A percentile compares a stretch with the other conserved stretches of the same genome.
Evolutionary conservation across 75 land plant species (phyloP).

Genomic region (Picea glauca): DNA sequence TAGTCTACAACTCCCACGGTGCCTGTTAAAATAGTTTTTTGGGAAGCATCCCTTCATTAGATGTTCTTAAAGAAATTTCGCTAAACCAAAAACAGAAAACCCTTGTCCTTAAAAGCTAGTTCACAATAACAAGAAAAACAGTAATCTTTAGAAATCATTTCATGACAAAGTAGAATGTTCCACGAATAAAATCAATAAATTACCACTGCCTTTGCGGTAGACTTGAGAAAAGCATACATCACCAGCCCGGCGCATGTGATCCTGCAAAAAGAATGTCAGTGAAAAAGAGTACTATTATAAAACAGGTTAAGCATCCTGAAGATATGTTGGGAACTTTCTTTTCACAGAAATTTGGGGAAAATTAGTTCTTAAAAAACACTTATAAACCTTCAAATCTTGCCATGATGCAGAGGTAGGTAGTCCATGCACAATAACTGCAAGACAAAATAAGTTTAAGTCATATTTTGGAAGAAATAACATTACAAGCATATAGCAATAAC

Average conservation of each 20-base stretch:
- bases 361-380: too few relatives aligned
- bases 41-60: not conserved
- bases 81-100: not conserved
- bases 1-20: conserved; percentile 76
- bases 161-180: not conserved
- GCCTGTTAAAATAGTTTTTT: conserved; percentile 24
- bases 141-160: too few relatives aligned
- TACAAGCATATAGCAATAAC: not conserved
- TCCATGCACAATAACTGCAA: conserved; percentile 63
- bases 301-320: not conserved
- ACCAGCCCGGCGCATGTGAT: conserved; percentile 91
- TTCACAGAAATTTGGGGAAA: too few relatives aligned
- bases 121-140: too few relatives aligned
- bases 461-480: not conserved
- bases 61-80: not conserved
- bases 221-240: conserved; percentile 92
- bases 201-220: conserved; percentile 61
- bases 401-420: conserved; percentile 84
- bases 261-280: conserved; percentile 25
- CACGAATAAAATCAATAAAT: not conserved
- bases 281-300: not conserved
- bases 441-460: conserved; percentile 4
- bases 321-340: not conserved
- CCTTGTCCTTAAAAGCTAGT: too few relatives aligned
- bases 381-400: conserved; percentile 80